These are phyloP conservation scores for Sphagnum fallax DNA, from an alignment of 228 moss, liverwort and hornwort species.

Conservation along the genomic window DNA sequence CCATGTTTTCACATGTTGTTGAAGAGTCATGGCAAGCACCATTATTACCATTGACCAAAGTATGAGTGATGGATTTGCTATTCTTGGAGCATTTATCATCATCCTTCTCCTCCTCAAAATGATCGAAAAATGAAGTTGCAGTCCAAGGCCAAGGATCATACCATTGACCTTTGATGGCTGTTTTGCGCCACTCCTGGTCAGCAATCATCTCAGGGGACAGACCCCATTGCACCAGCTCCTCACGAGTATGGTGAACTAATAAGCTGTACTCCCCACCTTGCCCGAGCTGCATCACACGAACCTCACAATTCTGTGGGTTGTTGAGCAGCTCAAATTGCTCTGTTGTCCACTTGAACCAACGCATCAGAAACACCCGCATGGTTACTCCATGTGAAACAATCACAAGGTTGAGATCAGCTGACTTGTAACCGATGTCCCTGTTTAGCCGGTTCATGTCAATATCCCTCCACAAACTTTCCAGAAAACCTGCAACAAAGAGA, in stretches of 20 bases:
- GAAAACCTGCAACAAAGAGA: conserved; percentile 32
- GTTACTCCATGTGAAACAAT: conserved; percentile 64
- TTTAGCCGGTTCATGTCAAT: conserved; percentile 49
- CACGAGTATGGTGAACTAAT: conserved; percentile 38
- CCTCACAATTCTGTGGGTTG: conserved; percentile 47
- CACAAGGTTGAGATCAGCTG: conserved; percentile 41
- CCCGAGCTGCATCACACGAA: conserved; percentile 56
- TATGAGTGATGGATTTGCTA: conserved; percentile 5
- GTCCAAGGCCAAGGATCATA: conserved; percentile 58
- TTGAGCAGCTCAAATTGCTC: conserved; percentile 49
- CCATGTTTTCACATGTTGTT: neutral
- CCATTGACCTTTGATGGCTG: conserved; percentile 35
- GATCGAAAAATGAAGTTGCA: conserved; percentile 49
- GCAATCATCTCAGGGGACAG: conserved; percentile 42
- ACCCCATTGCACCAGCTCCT: conserved; percentile 49
- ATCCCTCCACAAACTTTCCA: conserved; percentile 64
- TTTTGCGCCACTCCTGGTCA: conserved; percentile 48
- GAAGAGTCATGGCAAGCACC: conserved; percentile 15
- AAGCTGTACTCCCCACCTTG: conserved; percentile 55
- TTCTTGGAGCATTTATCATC: conserved; percentile 2
- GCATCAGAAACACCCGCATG: conserved; percentile 64
- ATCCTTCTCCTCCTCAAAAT: conserved; percentile 29
- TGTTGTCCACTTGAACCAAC: conserved; percentile 69
- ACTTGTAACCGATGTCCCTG: conserved; percentile 19
- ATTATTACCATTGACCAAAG: conserved; percentile 23